phyloP scores from a whole-genome alignment of 2,329 filamentous ascomycete species.

The Dendrostoma leiphaemia region DNA sequence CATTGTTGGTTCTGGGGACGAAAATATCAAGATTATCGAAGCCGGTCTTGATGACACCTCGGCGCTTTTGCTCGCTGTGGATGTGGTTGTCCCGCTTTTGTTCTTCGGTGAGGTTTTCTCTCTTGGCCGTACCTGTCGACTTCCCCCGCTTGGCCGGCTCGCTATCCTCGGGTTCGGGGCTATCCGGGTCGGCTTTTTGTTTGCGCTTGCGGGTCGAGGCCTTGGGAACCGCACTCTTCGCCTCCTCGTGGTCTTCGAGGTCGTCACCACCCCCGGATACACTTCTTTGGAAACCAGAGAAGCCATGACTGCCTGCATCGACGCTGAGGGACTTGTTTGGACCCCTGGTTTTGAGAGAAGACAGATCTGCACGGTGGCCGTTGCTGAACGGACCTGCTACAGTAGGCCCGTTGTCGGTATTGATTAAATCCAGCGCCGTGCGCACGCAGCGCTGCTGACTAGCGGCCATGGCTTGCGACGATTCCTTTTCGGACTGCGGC shows the following conservation, averaged over 20 bases:
- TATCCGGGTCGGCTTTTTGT: slow-evolving; percentile 42
- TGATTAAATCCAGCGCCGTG: slow-evolving; percentile 55
- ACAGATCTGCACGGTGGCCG: slow-evolving; percentile 22
- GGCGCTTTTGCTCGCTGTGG: slow-evolving; percentile 80
- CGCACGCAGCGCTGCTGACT: slow-evolving; percentile 54
- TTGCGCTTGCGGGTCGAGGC: slow-evolving; percentile 45
- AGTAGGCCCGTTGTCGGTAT: slow-evolving; percentile 58
- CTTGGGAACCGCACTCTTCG: slow-evolving; percentile 27
- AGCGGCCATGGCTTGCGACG: no score
- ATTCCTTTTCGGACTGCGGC: slow-evolving; percentile 54
- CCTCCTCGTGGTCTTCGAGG: slow-evolving; percentile 40
- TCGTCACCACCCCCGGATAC: slow-evolving; percentile 50
- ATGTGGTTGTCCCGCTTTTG: slow-evolving; percentile 88
- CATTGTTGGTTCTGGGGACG: slow-evolving; percentile 71
- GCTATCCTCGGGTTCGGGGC: slow-evolving; percentile 31
- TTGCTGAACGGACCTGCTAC: slow-evolving; percentile 51
- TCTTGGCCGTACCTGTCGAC: slow-evolving; percentile 45
- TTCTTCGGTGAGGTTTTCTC: slow-evolving; percentile 75
- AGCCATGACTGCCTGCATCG: slow-evolving; percentile 36
- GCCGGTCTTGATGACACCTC: slow-evolving; percentile 77
- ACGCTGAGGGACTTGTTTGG: slow-evolving; percentile 27
- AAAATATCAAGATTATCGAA: slow-evolving; percentile 78
- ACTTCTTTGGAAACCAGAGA: slow-evolving; percentile 37
- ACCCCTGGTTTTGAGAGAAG: slow-evolving; percentile 24
- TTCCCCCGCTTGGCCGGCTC: slow-evolving; percentile 46